A percentile compares a stretch with the other conserved stretches of the same genome.
These are phyloP conservation scores for Umbilicaria muhlenbergii DNA, from an alignment of 495 filamentous ascomycete genomes.

Conservation along the genomic window DNA sequence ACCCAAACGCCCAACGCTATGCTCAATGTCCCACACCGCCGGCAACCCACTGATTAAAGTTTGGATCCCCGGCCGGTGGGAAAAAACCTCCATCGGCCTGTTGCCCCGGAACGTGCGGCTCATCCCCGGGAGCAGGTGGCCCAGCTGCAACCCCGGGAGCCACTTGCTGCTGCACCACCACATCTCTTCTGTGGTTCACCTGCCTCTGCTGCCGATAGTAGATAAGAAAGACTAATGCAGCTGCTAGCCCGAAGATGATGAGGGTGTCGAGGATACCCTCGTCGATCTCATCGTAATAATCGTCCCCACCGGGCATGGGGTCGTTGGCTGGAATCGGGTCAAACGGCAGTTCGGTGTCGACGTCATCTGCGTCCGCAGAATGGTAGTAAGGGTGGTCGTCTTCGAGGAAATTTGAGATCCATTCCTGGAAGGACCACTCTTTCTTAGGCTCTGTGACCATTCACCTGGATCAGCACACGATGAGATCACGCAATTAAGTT, in stretches of 20 bases:
- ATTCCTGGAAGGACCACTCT: slow-evolving; percentile 63
- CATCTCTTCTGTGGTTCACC: slow-evolving; percentile 28
- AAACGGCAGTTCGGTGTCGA: slow-evolving; percentile 33
- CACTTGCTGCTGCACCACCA: slow-evolving; percentile 25
- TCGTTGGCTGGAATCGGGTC: slow-evolving; percentile 35
- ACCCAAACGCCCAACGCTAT: slow-evolving; percentile 3
- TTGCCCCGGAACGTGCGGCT: slow-evolving; percentile 19
- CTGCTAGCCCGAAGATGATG: slow-evolving; percentile 64
- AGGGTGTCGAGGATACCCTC: slow-evolving; percentile 70
- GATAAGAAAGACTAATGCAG: slow-evolving; percentile 58
- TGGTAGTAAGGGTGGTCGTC: slow-evolving; percentile 34
- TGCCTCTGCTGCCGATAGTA: slow-evolving; percentile 73
- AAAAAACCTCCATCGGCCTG: slow-evolving; percentile 50
- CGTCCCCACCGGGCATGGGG: slow-evolving; percentile 37
- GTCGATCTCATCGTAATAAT: slow-evolving; percentile 56
- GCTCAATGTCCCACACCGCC: slow-evolving; percentile 61
- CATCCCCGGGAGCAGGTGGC: slow-evolving; percentile 17
- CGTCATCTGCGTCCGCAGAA: slow-evolving; percentile 39
- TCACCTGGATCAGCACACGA: slow-evolving; percentile 1
- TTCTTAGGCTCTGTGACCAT: slow-evolving; percentile 39
- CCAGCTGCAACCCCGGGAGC: slow-evolving; percentile 18
- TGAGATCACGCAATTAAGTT: background rate
- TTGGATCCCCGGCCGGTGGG: slow-evolving; percentile 54
- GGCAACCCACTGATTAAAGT: slow-evolving; percentile 56
- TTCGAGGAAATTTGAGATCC: slow-evolving; percentile 64